Base-by-base conservation (phyloP, 495 filamentous ascomycete genomes). In the Cercophora samala region DNA sequence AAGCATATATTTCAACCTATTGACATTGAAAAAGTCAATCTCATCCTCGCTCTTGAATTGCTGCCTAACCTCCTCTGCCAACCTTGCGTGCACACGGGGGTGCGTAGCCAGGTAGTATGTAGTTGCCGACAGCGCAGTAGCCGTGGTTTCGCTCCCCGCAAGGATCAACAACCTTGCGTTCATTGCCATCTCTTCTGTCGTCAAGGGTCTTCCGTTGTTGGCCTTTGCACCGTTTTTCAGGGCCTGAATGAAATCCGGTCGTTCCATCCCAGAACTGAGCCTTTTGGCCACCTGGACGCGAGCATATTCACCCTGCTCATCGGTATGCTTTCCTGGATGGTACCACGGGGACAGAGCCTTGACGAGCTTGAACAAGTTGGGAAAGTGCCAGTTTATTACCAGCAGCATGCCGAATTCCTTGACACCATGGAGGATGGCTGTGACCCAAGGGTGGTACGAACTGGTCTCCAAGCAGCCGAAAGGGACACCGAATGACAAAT, bases 401-500 rank as follows among this genome's bases (percentile, higher is more conserved):
- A 64, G 5, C 29, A 55, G 4, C 53, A 18, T 46, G 21, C 59
- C 66, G 18, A 66, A 62, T 51, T 68, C 51, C 8, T 29, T 37
- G 0, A 68, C 32, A 1, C 37, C 26, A 3, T 52, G 18, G 3
- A 75, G 64, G 64, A 82, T 77, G 26, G 74, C 70, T 0, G 69
- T 60, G n/a, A 82, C 70, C 79, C 79, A 83, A 5, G 75, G 75
- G 60, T 82, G 80, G 24, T 74, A 77, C 2, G 56, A 17, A 3
- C 62, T 52, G 0, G 65, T 67, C 13, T 73, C 70, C 1, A 89
- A 74, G 51, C 86, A 84, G 9, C 80, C 80, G 64, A 90, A 85
- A 0, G 86, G 73, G 54, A 84, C 79, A 0, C 86, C 87, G 63
- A 88, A 86, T 0, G 80, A 76, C 4, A 89, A 70, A 66, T 88